Evolutionary conservation across 129 eudicot genomes (phyloP), one percentile per base, ranked within the genome.

Genomic region (Scalesia atractyloides): DNA sequence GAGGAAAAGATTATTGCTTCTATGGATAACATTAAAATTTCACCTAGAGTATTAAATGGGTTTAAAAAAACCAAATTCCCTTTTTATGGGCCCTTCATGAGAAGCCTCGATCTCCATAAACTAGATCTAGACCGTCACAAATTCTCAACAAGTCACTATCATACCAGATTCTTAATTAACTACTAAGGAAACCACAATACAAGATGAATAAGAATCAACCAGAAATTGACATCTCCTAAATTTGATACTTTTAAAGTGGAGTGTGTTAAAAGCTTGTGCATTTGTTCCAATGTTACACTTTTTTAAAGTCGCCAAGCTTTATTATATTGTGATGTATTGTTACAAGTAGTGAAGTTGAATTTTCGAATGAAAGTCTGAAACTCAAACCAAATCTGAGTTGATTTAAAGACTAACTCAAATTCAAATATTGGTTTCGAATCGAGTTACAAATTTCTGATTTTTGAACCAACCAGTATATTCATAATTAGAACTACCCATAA

Each of bases 251-350:
- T 43, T 39, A 20, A 5, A 22, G 4, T 22, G 16, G 13, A 71
- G 20, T 41, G 54, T 22, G 66, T 43, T 17, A 41, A 58, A 72
- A 72, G 56, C 12, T 30, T 72, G 15, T 30, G 77, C 47, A 61
- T 73, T 47, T 73, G 19, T 61, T 62, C 70, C 15, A 24, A 47
- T 62, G 20, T 12, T 36, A 61, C 57, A 17, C 26, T 47, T 73
- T 73, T 43, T 9, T 73, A 60, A 73, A 61, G 77, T 30, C 7
- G 58, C 18, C 47, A 72, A 72, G 47, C 76, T 72, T 72, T 72
- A 58, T 34, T 15, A 46, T 72, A 57, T 15, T 8, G 17, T 16
- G 43, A 58, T 59, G 58, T 41, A 52, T 54, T 37, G 41, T 19
- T 14, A 12, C 6, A 26, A 22, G 1, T 5, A 12, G n/a, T 48